Evolutionary conservation across 164 flowering plant genomes (phyloP), one percentile per base, ranked within the genome.

Genomic region (Stephania japonica): DNA sequence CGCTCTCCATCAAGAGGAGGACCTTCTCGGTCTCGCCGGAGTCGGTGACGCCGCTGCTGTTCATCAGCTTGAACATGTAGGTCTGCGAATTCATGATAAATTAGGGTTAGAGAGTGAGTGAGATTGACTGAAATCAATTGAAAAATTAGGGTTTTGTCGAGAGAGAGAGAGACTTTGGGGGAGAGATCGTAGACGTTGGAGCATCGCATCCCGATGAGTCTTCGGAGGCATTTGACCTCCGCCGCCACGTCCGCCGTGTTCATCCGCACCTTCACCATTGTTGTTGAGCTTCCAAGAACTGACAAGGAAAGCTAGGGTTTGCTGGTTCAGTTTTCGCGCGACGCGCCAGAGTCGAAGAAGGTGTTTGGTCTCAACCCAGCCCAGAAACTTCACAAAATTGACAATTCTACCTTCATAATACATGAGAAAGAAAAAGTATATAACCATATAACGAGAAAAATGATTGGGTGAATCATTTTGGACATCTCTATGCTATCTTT

Each of bases 171-270:
- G 23, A 94, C 99, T 96, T 95, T 95, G 65, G 99, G 98, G 42
- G 93, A 74, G 79, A 95, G 85, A 84, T 95, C 99, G 79, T 95
- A 95, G 78, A 95, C 96, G 73, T 95, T 95, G 75, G 99, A 78
- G 49, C 94, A 95, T 18, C 99, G 91, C 99, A 93, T 95, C 69
- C 99, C 99, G 73, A 95, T 95, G n/a, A 93, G 73, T 27, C 84
- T 75, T 13, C 94, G 85, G 68, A 95, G 70, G 78, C 92, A 95
- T 76, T 95, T 95, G 11, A 95, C 97, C 83, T 95, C 99, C 0
- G 97, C 98, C 76, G 99, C 99, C 86, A 95, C 97, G 74, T 95
- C 99, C 81, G 99, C 99, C 75, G 99, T 95, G 93, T 95, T 95
- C 99, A 95, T 93, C 4, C 98, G 96, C 23, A 95, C 96, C 82